Base-by-base conservation (phyloP, 495 filamentous ascomycete species). In the Aspergillus leporis region DNA sequence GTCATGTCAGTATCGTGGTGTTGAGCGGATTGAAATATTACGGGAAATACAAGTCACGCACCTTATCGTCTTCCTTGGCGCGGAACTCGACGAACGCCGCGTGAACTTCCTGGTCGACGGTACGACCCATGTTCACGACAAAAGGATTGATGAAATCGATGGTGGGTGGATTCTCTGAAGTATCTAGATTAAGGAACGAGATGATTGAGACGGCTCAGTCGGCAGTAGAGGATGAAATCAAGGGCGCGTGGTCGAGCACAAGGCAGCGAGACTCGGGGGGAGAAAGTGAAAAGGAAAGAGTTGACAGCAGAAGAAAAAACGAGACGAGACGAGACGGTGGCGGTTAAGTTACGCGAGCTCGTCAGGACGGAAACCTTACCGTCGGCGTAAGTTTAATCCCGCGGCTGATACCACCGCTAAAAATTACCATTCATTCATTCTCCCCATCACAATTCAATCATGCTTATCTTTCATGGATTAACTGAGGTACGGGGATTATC, bases 31-130 rank as follows among this genome's bases (percentile, higher is more conserved):
- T 73, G 71, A 73, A 74, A 77, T 73, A 74, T 78, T 76, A 78
- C 77, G 74, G 53, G 61, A 77, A 75, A 78, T 75, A 78, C 74
- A 57, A 73, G 69, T 74, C 70, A 78, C 75, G 66, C 74, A 82
- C 81, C 79, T 83, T 83, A 70, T 83, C 81, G 70, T 82, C 80
- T 75, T 83, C 81, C 71, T 83, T 83, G 74, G 81, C 81, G 70
- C 81, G 78, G 64, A 83, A 83, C 70, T 83, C 81, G 68, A 83
- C 78, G 68, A 81, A 83, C 61, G 81, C 80, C 62, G 80, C 78
- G 69, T 83, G 81, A 60, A 83, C 80, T 64, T 83, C 80, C 65
- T 80, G 78, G 70, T 83, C 81, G 65, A 82, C 81, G 31, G 80
- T 83, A 50, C 81, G 79, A 69, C 81, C 81, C 81, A 83, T 83